These are phyloP conservation scores for Sodiomyces alkalinus DNA, from an alignment of 2,329 filamentous ascomycete genomes.

Conservation along the genomic window DNA sequence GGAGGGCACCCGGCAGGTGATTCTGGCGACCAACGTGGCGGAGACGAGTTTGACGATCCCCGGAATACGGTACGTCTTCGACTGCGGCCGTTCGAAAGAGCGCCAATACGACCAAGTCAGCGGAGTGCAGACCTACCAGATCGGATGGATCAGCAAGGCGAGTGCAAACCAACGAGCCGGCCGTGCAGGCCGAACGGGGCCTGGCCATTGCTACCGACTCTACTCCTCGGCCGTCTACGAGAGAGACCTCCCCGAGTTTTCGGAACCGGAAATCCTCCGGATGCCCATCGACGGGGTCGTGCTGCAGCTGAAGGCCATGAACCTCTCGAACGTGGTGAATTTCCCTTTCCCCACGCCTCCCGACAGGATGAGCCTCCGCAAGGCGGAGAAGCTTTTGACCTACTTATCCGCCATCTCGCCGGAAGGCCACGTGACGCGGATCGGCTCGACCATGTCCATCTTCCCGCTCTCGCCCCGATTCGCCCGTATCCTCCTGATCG, in stretches of 20 bases:
- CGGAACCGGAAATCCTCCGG: slow-evolving; percentile 74
- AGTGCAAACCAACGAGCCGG: slow-evolving; percentile 84
- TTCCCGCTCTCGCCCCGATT: slow-evolving; percentile 88
- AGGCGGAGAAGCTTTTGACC: slow-evolving; percentile 72
- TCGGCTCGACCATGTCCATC: slow-evolving; percentile 68
- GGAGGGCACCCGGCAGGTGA: slow-evolving; percentile 68
- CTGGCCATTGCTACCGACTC: slow-evolving; percentile 86
- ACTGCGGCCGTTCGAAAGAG: slow-evolving; percentile 85
- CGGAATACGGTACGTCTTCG: slow-evolving; percentile 88
- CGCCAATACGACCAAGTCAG: slow-evolving; percentile 76
- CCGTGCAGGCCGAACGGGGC: slow-evolving; percentile 87
- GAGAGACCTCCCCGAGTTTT: slow-evolving; percentile 72
- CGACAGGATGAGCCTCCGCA: slow-evolving; percentile 56
- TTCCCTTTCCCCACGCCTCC: slow-evolving; percentile 95
- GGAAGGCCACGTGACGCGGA: slow-evolving; percentile 59
- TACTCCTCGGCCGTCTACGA: slow-evolving; percentile 94
- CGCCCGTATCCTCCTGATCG: slow-evolving; percentile 80
- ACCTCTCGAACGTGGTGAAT: slow-evolving; percentile 74
- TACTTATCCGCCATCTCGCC: slow-evolving; percentile 70
- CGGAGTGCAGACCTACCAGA: slow-evolving; percentile 88
- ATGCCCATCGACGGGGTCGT: slow-evolving; percentile 91
- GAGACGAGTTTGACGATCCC: slow-evolving; percentile 96
- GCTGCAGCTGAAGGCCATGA: slow-evolving; percentile 88
- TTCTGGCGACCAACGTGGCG: slow-evolving; percentile 90
- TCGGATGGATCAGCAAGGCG: slow-evolving; percentile 96